Evolutionary conservation across 2,329 filamentous ascomycete species (phyloP).

Genomic region (Pseudocercospora vitis): DNA sequence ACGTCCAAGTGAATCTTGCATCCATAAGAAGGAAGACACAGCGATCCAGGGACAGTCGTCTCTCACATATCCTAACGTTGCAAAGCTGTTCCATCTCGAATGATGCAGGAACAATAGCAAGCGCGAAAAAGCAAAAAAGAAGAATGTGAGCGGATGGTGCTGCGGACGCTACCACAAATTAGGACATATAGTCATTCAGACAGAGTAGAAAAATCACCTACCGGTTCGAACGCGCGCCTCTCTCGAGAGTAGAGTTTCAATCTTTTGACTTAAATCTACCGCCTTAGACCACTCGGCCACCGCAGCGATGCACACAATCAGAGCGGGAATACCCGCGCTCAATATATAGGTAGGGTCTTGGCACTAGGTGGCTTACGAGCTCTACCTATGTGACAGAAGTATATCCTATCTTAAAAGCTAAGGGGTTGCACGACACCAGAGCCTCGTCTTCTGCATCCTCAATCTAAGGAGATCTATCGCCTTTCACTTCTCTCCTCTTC

Average conservation of each 20-base stretch:
- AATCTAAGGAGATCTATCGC: no score
- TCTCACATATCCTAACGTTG: no score
- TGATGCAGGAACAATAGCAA: no score
- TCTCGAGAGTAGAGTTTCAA: slow-evolving; percentile 32
- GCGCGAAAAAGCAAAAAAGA: not conserved
- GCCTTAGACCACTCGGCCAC: slow-evolving; percentile 38
- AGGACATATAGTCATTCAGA: not conserved
- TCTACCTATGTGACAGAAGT: no score
- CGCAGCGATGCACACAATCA: slow-evolving; percentile 18
- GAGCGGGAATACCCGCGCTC: slow-evolving; percentile 12
- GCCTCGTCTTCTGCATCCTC: no score
- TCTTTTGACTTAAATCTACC: slow-evolving; percentile 34
- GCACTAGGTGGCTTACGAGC: not conserved
- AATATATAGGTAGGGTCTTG: slow-evolving; percentile 12
- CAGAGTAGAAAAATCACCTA: slow-evolving; percentile 7
- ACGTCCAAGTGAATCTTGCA: not conserved
- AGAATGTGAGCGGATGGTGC: not conserved
- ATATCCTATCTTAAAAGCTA: no score
- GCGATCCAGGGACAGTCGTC: no score
- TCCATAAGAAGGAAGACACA: not conserved
- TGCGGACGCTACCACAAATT: not conserved
- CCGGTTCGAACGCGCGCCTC: slow-evolving; percentile 34
- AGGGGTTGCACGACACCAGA: not conserved
- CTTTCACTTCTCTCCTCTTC: no score
- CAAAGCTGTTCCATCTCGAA: no score